These are phyloP conservation scores for Viola pubescens DNA, from an alignment of 441 rosid genomes.

Conservation along the genomic window DNA sequence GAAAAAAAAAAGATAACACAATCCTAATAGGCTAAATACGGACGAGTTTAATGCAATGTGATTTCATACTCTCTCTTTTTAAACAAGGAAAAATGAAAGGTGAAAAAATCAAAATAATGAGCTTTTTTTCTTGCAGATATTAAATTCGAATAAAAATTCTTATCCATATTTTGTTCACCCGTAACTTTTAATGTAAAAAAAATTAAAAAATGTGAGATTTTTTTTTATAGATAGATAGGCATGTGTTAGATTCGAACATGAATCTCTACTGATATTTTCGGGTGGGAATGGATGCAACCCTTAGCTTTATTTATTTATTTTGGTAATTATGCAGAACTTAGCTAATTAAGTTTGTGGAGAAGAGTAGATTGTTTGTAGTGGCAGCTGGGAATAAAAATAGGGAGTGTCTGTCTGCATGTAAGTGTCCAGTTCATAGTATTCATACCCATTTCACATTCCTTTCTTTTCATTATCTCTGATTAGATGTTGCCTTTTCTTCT, in stretches of 20 bases:
- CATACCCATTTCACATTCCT: constrained; percentile 18
- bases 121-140: too few species aligned
- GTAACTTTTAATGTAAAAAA: too few species aligned
- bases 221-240: too few species aligned
- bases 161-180: too few species aligned
- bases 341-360: constrained; percentile 2
- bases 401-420: constrained; percentile 38
- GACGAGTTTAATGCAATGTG: too few species aligned
- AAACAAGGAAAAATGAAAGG: too few species aligned
- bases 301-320: background rate
- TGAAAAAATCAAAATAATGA: too few species aligned
- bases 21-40: too few species aligned
- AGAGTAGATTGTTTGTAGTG: constrained; percentile 5
- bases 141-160: too few species aligned
- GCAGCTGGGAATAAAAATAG: constrained; percentile 7
- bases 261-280: background rate
- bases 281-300: background rate
- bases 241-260: background rate
- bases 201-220: too few species aligned
- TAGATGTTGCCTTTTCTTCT: constrained; percentile 5
- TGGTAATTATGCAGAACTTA: constrained; percentile 5
- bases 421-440: constrained; percentile 27
- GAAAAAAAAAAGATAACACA: too few species aligned
- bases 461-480: constrained; percentile 29
- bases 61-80: too few species aligned